phyloP scores from a whole-genome alignment of 805 yeast species.

The Ogataea pini region DNA sequence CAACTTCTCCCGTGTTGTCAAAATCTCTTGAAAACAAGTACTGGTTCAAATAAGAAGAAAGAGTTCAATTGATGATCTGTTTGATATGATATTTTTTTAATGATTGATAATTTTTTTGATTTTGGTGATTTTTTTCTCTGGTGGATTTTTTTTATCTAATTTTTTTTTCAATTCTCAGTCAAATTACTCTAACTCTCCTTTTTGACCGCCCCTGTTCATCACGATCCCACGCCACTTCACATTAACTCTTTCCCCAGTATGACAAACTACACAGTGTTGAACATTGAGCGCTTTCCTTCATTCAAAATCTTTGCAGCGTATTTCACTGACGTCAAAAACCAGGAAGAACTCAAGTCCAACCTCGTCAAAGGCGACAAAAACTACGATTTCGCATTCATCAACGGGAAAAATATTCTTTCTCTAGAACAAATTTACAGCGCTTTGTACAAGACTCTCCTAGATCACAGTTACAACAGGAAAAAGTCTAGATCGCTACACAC shows the following conservation, averaged over 20 bases:
- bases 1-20: no score
- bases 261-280: conserved; percentile 14
- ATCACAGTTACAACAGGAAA: conserved; percentile 46
- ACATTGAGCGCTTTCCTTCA: conserved; percentile 23
- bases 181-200: no score
- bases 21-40: no score
- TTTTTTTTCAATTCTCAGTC: no score
- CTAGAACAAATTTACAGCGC: conserved; percentile 63
- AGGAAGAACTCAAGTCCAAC: conserved; percentile 44
- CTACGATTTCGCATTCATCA: conserved; percentile 66
- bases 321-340: conserved; percentile 47
- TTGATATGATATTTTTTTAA: neutral
- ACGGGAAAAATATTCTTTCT: conserved; percentile 57
- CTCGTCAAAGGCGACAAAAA: conserved; percentile 46
- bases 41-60: neutral
- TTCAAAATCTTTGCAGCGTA: conserved; percentile 32
- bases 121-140: neutral
- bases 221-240: no score
- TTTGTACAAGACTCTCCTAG: conserved; percentile 59
- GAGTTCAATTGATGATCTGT: neutral
- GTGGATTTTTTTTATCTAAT: neutral
- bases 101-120: neutral
- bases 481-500: conserved; percentile 70
- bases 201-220: no score
- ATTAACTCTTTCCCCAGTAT: no score